phyloP scores from a whole-genome alignment of 192 early-diverging fungal genomes.

The Coemansia sp. region DNA sequence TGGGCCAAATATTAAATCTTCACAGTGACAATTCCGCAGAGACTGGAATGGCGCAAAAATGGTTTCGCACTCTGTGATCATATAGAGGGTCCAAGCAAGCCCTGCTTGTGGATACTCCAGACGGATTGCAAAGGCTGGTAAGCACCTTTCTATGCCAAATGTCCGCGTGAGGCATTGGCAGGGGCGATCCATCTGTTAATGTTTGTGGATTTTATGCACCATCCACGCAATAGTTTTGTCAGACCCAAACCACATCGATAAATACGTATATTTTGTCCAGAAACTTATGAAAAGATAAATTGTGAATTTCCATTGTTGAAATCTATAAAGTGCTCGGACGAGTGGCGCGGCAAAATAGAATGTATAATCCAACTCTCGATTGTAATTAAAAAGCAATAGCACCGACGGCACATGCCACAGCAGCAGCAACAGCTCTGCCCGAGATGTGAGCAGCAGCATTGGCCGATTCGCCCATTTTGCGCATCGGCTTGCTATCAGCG shows the following conservation, averaged over 20 bases:
- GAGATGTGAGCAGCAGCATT: slow-evolving; percentile 10
- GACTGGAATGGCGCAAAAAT: not conserved
- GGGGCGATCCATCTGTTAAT: not conserved
- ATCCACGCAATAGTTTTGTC: not conserved
- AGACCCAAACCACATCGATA: not conserved
- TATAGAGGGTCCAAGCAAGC: not conserved
- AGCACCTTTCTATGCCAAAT: not conserved
- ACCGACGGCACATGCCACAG: slow-evolving; percentile 16
- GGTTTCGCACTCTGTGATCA: not conserved
- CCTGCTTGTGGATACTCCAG: not conserved
- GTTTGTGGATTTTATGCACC: not conserved
- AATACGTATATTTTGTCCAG: not conserved
- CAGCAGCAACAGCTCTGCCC: slow-evolving; percentile 5
- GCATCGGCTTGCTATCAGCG: slow-evolving; percentile 10
- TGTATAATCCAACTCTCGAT: not conserved
- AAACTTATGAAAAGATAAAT: not conserved
- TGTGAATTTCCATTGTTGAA: no score
- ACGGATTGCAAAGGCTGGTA: not conserved
- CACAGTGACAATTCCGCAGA: not conserved
- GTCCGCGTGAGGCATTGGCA: not conserved
- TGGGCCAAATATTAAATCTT: not conserved
- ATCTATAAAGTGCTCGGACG: no score
- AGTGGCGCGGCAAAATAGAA: not conserved
- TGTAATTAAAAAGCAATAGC: slow-evolving; percentile 6
- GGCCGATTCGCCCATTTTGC: slow-evolving; percentile 9